Evolutionary conservation across 2,329 filamentous ascomycete genomes (phyloP), one percentile per base, ranked within the genome.

Genomic region (Acrodontium crateriforme): DNA sequence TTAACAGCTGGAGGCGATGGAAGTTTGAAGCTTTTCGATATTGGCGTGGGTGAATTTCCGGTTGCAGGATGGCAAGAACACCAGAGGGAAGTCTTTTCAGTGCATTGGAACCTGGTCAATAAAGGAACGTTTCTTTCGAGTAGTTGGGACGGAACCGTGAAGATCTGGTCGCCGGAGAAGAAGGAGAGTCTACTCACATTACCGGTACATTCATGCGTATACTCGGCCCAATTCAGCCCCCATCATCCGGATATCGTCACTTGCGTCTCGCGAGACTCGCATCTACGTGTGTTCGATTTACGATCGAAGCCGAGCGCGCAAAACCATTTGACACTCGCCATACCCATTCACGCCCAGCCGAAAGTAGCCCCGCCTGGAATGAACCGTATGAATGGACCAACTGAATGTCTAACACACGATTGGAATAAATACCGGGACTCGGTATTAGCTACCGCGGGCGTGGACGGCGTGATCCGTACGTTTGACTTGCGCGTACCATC

Each of bases 351-450:
- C 55, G 71, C 71, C 3, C 65, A 71, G 3, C 66, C 69, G 1
- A 63, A 70, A 10, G 35, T 46, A n/a, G 56, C 62, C 8, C 58
- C 60, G n/a, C 52, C 58, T 32, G 60, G 57, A 5, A 49, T 53
- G 6, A 47, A 54, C 4, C 50, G 54, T 1, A 42, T 53, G 1
- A 52, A 54, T 6, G 62, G 72, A n/a, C 83, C 84, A 0, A 67
- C 73, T 7, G 89, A 98, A 61, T 73, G 82, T 19, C 68, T 98
- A 17, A 93, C 85, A 0, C 89, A 95, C 56, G 89, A 98, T 55
- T 98, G 89, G 89, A 98, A 98, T 61, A 98, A 98, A 57, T 98
- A 98, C 58, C 71, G 79, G 20, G 74, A 84, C 40, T 78, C 74
- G 0, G 65, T 94, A 15, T 62, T 98, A 30, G 89, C 89, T 0